phyloP scores from a whole-genome alignment of 331 rosid genomes.

The Stylosanthes scabra region DNA sequence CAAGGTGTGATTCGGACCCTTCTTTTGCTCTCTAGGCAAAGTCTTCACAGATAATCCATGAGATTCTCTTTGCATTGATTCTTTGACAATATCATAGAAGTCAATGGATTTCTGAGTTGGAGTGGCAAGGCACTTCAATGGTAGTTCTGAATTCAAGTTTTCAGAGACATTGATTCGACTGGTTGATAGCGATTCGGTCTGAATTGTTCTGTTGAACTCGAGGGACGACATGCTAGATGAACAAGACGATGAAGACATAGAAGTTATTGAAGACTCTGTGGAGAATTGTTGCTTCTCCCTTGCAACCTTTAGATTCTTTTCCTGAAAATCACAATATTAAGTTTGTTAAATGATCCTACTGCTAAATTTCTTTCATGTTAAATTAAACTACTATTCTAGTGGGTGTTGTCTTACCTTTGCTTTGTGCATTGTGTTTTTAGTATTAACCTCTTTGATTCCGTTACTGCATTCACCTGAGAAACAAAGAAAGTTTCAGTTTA shows the following conservation, averaged over 20 bases:
- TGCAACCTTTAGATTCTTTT: slow-evolving; percentile 45
- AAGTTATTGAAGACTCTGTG: slow-evolving; percentile 69
- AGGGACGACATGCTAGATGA: slow-evolving; percentile 83
- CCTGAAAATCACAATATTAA: slow-evolving; percentile 54
- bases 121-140: slow-evolving; percentile 39
- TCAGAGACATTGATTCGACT: slow-evolving; percentile 39
- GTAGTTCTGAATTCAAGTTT: slow-evolving; percentile 35
- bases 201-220: slow-evolving; percentile 60
- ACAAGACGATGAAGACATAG: slow-evolving; percentile 70
- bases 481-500: slow-evolving; percentile 15
- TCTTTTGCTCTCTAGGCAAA: slow-evolving; percentile 51
- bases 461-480: slow-evolving; percentile 53
- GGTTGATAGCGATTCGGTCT: slow-evolving; percentile 48
- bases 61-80: slow-evolving; percentile 61
- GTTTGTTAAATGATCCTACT: slow-evolving; percentile 22
- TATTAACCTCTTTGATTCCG: slow-evolving; percentile 40
- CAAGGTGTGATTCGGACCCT: slow-evolving; percentile 46
- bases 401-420: slow-evolving; percentile 53
- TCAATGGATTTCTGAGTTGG: slow-evolving; percentile 45
- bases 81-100: slow-evolving; percentile 54
- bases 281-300: slow-evolving; percentile 66
- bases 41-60: slow-evolving; percentile 62
- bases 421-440: slow-evolving; percentile 38
- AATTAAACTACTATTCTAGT: slow-evolving; percentile 17
- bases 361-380: background rate